Conservation (phyloP, 2,329 filamentous ascomycete genomes). For the Fusarium solani-melongenae region DNA sequence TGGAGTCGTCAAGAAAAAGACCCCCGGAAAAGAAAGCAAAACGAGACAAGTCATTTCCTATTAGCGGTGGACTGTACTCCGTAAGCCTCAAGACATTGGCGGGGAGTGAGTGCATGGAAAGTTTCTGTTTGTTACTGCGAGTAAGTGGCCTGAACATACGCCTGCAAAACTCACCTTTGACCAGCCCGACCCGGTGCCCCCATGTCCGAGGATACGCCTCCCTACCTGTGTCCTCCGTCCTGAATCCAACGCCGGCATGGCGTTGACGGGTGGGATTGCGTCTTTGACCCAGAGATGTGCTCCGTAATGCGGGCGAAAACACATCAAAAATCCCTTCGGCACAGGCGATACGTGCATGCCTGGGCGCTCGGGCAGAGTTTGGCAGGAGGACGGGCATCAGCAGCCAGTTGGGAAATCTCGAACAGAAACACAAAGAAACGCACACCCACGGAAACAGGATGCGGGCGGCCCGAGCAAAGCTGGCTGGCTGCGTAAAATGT, state of each 20-base stretch:
- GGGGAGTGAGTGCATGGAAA: slow-evolving; percentile 13
- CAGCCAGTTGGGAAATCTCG: slow-evolving; percentile 9
- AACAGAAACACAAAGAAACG: slow-evolving; percentile 13
- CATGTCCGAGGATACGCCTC: slow-evolving; percentile 16
- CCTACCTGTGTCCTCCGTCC: not conserved
- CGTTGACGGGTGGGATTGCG: slow-evolving; percentile 6
- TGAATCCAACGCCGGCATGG: slow-evolving; percentile 20
- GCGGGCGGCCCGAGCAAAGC: not conserved
- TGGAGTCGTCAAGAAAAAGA: slow-evolving; percentile 4
- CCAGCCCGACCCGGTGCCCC: slow-evolving; percentile 5
- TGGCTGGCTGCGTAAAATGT: slow-evolving; percentile 26
- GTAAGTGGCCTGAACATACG: slow-evolving; percentile 14
- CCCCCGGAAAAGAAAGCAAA: slow-evolving; percentile 1
- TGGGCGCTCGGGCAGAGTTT: not conserved
- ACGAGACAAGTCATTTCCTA: slow-evolving; percentile 24
- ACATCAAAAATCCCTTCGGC: not conserved
- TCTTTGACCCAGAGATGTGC: not conserved
- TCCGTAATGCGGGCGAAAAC: not conserved
- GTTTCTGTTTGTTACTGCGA: slow-evolving; percentile 7
- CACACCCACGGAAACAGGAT: slow-evolving; percentile 18
- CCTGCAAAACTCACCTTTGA: slow-evolving; percentile 1
- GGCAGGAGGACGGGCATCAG: slow-evolving; percentile 4
- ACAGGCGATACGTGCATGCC: slow-evolving; percentile 8
- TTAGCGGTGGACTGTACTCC: slow-evolving; percentile 4
- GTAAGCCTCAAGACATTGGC: slow-evolving; percentile 17